phyloP scores from a whole-genome alignment of 148 eudicot species.

The Polygonum maritimum region DNA sequence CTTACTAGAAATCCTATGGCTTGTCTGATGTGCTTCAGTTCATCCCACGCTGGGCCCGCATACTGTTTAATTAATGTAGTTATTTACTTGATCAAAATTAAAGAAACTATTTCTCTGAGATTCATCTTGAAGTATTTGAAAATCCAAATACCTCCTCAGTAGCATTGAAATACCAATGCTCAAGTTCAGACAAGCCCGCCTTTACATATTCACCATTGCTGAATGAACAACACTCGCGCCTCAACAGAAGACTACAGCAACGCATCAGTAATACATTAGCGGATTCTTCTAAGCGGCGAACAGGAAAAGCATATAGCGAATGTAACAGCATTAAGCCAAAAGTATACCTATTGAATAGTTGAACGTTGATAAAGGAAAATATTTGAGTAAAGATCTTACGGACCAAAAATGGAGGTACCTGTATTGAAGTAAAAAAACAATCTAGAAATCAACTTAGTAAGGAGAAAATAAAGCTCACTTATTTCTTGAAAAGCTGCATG shows the following conservation, averaged over 20 bases:
- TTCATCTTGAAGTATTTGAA: neutral
- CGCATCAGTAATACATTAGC: neutral
- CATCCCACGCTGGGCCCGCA: conserved; percentile 97
- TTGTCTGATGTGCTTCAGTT: conserved; percentile 93
- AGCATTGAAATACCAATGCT: conserved; percentile 70
- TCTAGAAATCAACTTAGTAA: neutral
- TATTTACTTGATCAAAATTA: neutral
- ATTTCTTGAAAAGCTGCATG: neutral
- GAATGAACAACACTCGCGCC: conserved; percentile 98
- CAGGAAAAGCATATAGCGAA: neutral
- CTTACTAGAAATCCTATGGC: conserved; percentile 89
- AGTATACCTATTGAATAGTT: conserved; percentile 84
- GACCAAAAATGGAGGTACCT: conserved; percentile 94
- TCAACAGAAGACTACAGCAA: conserved; percentile 70
- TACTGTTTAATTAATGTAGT: conserved; percentile 34
- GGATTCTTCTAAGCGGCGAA: neutral
- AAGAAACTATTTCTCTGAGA: neutral
- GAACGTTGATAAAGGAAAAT: conserved; percentile 98
- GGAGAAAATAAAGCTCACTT: neutral
- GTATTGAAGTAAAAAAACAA: neutral
- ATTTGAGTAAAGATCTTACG: conserved; percentile 93
- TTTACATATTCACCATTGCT: conserved; percentile 99
- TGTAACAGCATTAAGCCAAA: neutral
- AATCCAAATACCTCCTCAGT: conserved; percentile 62
- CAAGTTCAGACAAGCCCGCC: conserved; percentile 88